Base-by-base conservation (phyloP, 495 filamentous ascomycete species). In the Talaromyces nanjingensis region DNA sequence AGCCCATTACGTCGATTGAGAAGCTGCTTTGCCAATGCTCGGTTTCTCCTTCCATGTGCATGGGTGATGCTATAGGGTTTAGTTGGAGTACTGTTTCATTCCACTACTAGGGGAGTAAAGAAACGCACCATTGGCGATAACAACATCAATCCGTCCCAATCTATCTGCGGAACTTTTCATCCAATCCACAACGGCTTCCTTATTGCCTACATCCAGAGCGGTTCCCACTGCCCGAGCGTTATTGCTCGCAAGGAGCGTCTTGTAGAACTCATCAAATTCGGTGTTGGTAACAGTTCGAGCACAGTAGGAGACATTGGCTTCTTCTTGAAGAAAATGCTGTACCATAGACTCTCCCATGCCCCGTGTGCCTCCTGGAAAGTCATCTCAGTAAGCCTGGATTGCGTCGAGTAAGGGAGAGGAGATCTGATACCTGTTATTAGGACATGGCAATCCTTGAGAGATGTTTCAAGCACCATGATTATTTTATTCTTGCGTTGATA, bases 301-400 rank as follows among this genome's bases (percentile, higher is more conserved):
- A 53, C 62, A 66, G 56, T 64, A 66, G 20, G 65, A 66, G 12
- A 66, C 59, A 49, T 67, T 29, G 45, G 37, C 64, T 5, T 63
- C 66, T 66, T 65, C 66, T 24, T 59, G 60, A 6, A 63, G 47
- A 20, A 67, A 65, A 11, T 53, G 54, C 1, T 42, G 54, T 3
- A 59, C 66, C 63, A 67, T 65, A 20, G 47, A 24, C 18, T 57
- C 39, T 24, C 66, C 66, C 54, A 67, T 66, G 58, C 66, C 66
- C 34, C 59, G 47, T n/a, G 66, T 67, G 29, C 64, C 66, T 25
- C 66, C 66, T 45, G 14, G 42, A 18, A 18, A 45, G 16, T 45
- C 5, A 18, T 16, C 14, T 45, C n/a, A 45, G 42, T n/a, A 45
- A 45, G 42, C n/a, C 12, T 45, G 14, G 42, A n/a, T 45, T 5